These are phyloP conservation scores for Alternaria alternata DNA, from an alignment of 2,329 filamentous ascomycete species.

Conservation along the genomic window DNA sequence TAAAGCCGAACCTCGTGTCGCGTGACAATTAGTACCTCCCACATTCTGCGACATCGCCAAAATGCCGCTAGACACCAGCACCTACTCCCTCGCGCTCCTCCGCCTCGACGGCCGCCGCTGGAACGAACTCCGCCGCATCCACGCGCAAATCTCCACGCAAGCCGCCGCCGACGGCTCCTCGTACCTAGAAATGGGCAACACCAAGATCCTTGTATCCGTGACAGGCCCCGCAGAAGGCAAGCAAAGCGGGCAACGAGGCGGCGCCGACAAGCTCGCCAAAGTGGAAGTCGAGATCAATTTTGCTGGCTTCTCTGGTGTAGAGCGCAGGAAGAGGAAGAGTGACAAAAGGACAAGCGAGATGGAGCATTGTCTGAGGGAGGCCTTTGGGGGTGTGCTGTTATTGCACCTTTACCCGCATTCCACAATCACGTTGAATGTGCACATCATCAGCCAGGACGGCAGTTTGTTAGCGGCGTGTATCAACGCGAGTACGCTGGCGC, in stretches of 20 bases:
- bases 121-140: slow-evolving; percentile 92
- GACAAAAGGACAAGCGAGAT: slow-evolving; percentile 80
- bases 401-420: slow-evolving; percentile 89
- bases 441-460: slow-evolving; percentile 89
- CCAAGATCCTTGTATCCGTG: slow-evolving; percentile 93
- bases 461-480: slow-evolving; percentile 87
- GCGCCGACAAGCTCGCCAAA: slow-evolving; percentile 64
- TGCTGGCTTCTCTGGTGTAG: slow-evolving; percentile 87
- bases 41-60: background rate
- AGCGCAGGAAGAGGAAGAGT: slow-evolving; percentile 76
- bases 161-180: slow-evolving; percentile 90
- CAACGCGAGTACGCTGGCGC: slow-evolving; percentile 88
- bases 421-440: slow-evolving; percentile 81
- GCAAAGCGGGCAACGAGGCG: slow-evolving; percentile 57
- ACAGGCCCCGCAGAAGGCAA: slow-evolving; percentile 80
- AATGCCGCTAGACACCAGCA: slow-evolving; percentile 95
- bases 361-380: slow-evolving; percentile 77
- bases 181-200: slow-evolving; percentile 97
- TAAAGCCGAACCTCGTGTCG: background rate
- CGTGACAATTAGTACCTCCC: background rate
- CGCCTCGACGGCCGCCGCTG: slow-evolving; percentile 80
- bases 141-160: slow-evolving; percentile 91
- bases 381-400: slow-evolving; percentile 80
- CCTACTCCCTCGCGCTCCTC: slow-evolving; percentile 82
- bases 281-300: slow-evolving; percentile 84